Base-by-base conservation (phyloP, 2,329 filamentous ascomycete genomes). In the Malbranchea zuffiana region DNA sequence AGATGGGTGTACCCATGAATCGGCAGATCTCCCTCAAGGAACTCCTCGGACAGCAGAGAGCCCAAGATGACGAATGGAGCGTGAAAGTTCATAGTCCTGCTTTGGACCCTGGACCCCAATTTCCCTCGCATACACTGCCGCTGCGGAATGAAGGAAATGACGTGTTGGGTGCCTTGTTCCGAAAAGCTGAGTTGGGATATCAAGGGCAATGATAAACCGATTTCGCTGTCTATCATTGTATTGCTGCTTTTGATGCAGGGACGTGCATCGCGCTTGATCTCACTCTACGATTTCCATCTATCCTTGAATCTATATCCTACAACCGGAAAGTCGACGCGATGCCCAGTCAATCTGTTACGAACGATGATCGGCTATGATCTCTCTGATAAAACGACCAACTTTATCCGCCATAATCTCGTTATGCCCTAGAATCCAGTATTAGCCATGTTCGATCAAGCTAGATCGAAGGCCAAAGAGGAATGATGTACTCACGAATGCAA, bases 1-100 rank as follows among this genome's bases (percentile, higher is more conserved):
- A 57, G n/a, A 42, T 51, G 11, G 60, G 63, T 32, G 60, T 60
- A 10, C 55, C 65, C 8, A 72, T 70, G 65, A 69, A 65, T n/a
- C 63, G 67, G 29, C 68, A 69, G 50, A 55, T 72, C 16, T 69
- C 63, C 11, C 52, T 73, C 6, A 63, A 68, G 38, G 67, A 74
- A 44, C 51, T 73, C 2, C 73, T 74, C 47, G 69, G 69, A 4
- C 67, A 72, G 48, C 68, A 74, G 46, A 61, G 67, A 30, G 62
- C 63, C 18, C 61, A 67, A 34, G 69, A 72, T 45, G 62, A 68
- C 36, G 66, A 51, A 7, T 71, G 65, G 58, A 70, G 63, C 48
- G 57, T 70, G 10, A 61, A 64, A 32, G 60, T 60, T 30, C 68
- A 71, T 49, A 58, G 59, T 41, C 39, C 56, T 6, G 44, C 29